Conservation (phyloP, 352 stramenopile genomes). For the Phytophthora cryptogea region DNA sequence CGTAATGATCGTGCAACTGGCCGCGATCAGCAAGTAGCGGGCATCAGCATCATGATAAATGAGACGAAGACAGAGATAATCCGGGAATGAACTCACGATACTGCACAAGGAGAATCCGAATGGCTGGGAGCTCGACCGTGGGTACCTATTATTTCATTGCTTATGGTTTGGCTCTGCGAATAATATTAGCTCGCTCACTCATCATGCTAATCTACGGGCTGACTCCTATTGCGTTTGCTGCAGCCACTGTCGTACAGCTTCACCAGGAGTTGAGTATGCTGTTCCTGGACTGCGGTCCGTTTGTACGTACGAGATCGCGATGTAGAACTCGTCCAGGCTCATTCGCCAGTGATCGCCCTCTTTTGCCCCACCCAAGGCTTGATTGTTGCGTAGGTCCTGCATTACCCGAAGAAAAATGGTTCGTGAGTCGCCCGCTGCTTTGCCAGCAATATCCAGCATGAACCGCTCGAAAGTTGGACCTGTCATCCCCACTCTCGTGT, state of each 20-base stretch:
- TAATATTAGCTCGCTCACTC: slow-evolving; percentile 25
- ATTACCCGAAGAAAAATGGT: slow-evolving; percentile 56
- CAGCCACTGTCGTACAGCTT: slow-evolving; percentile 75
- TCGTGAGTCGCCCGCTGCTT: slow-evolving; percentile 24
- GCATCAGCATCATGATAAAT: slow-evolving; percentile 9
- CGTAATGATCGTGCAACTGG: slow-evolving; percentile 57
- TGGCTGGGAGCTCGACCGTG: slow-evolving; percentile 3
- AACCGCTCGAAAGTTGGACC: slow-evolving; percentile 56
- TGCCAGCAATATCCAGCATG: slow-evolving; percentile 67
- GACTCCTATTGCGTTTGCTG: slow-evolving; percentile 64
- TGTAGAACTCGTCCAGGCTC: slow-evolving; percentile 76
- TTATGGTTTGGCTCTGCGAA: slow-evolving; percentile 19
- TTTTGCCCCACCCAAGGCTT: slow-evolving; percentile 14
- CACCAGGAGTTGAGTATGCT: slow-evolving; percentile 48
- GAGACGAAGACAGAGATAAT: background rate
- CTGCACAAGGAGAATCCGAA: background rate
- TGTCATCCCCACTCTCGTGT: slow-evolving; percentile 55
- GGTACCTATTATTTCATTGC: slow-evolving; percentile 24
- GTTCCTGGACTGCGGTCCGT: slow-evolving; percentile 36
- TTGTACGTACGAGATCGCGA: slow-evolving; percentile 66
- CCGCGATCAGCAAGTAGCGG: slow-evolving; percentile 6
- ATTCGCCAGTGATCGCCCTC: slow-evolving; percentile 34
- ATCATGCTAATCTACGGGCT: slow-evolving; percentile 19
- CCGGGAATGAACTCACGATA: background rate
- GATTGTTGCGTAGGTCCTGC: slow-evolving; percentile 31